Conservation (phyloP, 768 basidiomycete species). For the Lactarius trivialis region DNA sequence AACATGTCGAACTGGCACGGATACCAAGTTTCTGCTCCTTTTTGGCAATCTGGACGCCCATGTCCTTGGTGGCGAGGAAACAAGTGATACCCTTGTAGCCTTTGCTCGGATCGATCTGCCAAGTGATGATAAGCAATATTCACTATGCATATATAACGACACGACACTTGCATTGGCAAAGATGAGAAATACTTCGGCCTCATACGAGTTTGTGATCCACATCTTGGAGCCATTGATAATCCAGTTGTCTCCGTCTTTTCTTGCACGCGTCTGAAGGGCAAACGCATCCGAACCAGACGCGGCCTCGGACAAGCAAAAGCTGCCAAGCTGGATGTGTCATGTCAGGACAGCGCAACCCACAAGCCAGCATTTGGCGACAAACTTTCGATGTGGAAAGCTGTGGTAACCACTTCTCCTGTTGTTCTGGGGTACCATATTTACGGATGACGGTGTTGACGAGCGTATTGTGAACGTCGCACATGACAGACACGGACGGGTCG, state of each 20-base stretch:
- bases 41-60: constrained; percentile 96
- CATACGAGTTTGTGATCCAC: constrained; percentile 97
- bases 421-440: constrained; percentile 74
- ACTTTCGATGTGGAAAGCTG: constrained; percentile 75
- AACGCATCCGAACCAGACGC: constrained; percentile 96
- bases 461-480: constrained; percentile 98
- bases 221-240: constrained; percentile 96
- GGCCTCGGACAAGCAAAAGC: constrained; percentile 91
- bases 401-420: constrained; percentile 86
- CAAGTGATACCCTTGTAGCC: constrained; percentile 99
- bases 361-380: constrained; percentile 6
- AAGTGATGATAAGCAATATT: neutral
- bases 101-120: constrained; percentile 73
- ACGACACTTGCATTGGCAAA: constrained; percentile 78
- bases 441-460: constrained; percentile 93
- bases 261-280: constrained; percentile 88
- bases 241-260: constrained; percentile 79
- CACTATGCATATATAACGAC: neutral
- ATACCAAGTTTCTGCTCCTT: constrained; percentile 99
- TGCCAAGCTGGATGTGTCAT: constrained; percentile 61
- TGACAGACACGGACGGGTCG: constrained; percentile 92
- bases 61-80: constrained; percentile 92
- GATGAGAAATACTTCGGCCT: constrained; percentile 87
- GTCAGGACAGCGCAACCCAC: neutral
- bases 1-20: constrained; percentile 91